Evolutionary conservation across 208 protist species (phyloP).

Genomic region (Wallacemonas collosoma): DNA sequence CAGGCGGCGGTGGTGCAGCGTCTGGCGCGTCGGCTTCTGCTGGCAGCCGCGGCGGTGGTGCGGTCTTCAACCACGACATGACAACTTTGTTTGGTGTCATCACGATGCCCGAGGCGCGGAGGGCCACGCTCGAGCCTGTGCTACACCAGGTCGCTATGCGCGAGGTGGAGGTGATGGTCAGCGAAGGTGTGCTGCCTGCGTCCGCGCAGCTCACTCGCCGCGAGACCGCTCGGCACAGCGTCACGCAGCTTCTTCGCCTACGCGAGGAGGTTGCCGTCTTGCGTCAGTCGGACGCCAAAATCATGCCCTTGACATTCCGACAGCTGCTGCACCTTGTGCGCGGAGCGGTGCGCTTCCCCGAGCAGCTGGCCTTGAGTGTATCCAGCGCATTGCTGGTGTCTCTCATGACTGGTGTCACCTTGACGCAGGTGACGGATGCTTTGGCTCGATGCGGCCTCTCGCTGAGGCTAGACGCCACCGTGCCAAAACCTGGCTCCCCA

Average conservation of each 20-base stretch:
- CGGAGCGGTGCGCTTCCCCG: conserved; percentile 56
- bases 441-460: conserved; percentile 50
- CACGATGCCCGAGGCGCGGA: conserved; percentile 56
- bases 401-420: conserved; percentile 71
- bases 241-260: conserved; percentile 49
- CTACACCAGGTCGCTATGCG: conserved; percentile 45
- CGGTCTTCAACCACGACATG: conserved; percentile 80
- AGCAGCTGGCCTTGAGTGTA: conserved; percentile 50
- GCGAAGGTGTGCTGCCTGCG: conserved; percentile 15
- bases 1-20: conserved; percentile 19
- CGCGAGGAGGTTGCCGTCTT: conserved; percentile 51
- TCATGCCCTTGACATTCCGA: conserved; percentile 69
- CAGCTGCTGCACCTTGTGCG: conserved; percentile 73
- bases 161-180: conserved; percentile 30
- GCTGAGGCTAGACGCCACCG: background rate
- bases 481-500: too few relatives aligned
- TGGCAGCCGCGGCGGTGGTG: conserved; percentile 25
- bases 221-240: background rate
- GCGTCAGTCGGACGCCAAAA: conserved; percentile 62
- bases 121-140: conserved; percentile 44
- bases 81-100: conserved; percentile 91
- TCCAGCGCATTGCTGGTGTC: conserved; percentile 67
- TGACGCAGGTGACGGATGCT: conserved; percentile 63
- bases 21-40: conserved; percentile 10
- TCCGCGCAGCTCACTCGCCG: conserved; percentile 1